Conservation (phyloP, 1,284 basidiomycete species). For the Tylopilus sp. region DNA sequence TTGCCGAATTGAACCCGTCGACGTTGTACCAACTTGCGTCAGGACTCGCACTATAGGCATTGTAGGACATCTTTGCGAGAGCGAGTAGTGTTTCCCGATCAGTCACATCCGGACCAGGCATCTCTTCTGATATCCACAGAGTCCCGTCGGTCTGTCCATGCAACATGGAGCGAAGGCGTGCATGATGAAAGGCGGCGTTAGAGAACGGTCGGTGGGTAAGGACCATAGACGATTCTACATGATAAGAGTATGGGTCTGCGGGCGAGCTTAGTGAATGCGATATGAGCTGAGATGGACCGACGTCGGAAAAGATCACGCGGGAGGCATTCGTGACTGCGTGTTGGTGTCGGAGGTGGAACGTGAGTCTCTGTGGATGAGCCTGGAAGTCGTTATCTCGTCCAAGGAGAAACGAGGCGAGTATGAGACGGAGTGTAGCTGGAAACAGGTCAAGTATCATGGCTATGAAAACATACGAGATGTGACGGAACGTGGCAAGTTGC, state of each 20-base stretch:
- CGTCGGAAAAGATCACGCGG: conserved; percentile 66
- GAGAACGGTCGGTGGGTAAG: conserved; percentile 60
- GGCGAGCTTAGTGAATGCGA: conserved; percentile 33
- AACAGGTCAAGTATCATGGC: conserved; percentile 36
- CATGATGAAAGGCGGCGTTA: conserved; percentile 54
- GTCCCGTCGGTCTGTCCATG: conserved; percentile 52
- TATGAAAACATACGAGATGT: conserved; percentile 11
- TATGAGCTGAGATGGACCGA: conserved; percentile 44
- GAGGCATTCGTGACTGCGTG: conserved; percentile 65
- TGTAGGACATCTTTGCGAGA: conserved; percentile 91
- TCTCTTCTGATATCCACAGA: conserved; percentile 65
- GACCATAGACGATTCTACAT: conserved; percentile 49
- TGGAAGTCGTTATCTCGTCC: conserved; percentile 26
- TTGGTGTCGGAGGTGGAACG: conserved; percentile 73
- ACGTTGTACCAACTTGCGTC: conserved; percentile 82
- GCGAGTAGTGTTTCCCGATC: conserved; percentile 80
- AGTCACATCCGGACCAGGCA: conserved; percentile 73
- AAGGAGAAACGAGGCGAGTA: conserved; percentile 37
- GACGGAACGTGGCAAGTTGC: not conserved
- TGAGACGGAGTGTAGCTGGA: conserved; percentile 34
- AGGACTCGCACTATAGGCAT: conserved; percentile 77
- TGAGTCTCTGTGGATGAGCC: conserved; percentile 44
- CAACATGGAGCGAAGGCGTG: conserved; percentile 59
- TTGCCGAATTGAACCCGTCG: conserved; percentile 67
- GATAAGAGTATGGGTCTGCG: conserved; percentile 46